Evolutionary conservation across 805 yeast genomes (phyloP).

Genomic region (Saccharomycopsis sp.): DNA sequence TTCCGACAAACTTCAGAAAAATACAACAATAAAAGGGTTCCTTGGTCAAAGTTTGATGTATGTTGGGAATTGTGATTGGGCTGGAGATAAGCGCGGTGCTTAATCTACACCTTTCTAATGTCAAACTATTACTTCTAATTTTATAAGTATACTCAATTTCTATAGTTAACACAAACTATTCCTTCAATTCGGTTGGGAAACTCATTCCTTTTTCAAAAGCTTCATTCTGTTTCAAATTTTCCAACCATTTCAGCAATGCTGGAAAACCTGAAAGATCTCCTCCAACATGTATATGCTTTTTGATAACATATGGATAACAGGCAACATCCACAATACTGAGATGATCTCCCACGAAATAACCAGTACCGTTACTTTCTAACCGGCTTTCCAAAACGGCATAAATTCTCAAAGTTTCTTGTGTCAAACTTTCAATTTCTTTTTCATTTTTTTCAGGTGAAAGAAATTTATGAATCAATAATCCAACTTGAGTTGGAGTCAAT

Average conservation of each 20-base stretch:
- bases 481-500: slow-evolving; percentile 56
- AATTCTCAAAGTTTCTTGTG: slow-evolving; percentile 41
- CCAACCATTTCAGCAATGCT: slow-evolving; percentile 31
- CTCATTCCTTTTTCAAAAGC: too few species aligned
- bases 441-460: slow-evolving; percentile 42
- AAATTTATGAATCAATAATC: slow-evolving; percentile 36
- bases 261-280: slow-evolving; percentile 31
- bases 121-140: too few species aligned
- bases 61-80: too few species aligned
- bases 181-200: too few species aligned
- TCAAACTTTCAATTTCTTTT: slow-evolving; percentile 43
- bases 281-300: slow-evolving; percentile 20
- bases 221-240: too few species aligned
- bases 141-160: too few species aligned
- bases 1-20: too few species aligned
- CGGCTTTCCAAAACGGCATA: slow-evolving; percentile 44
- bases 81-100: too few species aligned
- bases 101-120: too few species aligned
- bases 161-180: too few species aligned
- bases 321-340: slow-evolving; percentile 50
- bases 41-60: too few species aligned
- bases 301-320: slow-evolving; percentile 36
- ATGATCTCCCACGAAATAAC: slow-evolving; percentile 51
- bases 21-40: too few species aligned
- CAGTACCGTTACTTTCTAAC: slow-evolving; percentile 35